Evolutionary conservation across 768 basidiomycete genomes (phyloP).

Genomic region (Nidularia sp.): DNA sequence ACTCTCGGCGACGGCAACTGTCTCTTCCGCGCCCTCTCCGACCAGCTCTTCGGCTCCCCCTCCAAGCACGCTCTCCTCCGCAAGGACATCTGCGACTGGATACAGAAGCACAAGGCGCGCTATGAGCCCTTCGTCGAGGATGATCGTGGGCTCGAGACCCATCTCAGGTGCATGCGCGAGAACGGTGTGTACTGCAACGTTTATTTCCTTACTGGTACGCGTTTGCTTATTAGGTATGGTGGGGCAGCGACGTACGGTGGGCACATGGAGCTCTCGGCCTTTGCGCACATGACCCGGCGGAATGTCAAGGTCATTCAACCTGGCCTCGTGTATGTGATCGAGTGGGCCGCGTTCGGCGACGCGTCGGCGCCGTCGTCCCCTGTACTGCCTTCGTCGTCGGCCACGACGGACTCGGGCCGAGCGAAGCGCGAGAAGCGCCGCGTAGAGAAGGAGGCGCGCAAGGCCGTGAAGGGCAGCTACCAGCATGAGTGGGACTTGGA

Average conservation of each 20-base stretch:
- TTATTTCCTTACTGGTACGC: not conserved
- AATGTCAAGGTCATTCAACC: constrained; percentile 94
- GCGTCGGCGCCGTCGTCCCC: constrained; percentile 7
- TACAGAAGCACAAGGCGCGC: constrained; percentile 59
- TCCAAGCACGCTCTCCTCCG: constrained; percentile 66
- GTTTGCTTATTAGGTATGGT: constrained; percentile 2
- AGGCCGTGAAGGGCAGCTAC: constrained; percentile 3
- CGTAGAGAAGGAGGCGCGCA: not conserved
- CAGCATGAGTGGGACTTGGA: too few relatives aligned
- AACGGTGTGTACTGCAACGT: constrained; percentile 43
- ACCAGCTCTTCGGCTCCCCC: constrained; percentile 80
- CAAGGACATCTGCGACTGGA: constrained; percentile 79
- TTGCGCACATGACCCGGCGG: constrained; percentile 72
- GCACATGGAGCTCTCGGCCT: constrained; percentile 90
- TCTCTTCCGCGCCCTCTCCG: constrained; percentile 85
- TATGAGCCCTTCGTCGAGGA: constrained; percentile 88
- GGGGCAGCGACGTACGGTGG: constrained; percentile 80
- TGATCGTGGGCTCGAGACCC: constrained; percentile 70
- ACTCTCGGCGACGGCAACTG: constrained; percentile 92
- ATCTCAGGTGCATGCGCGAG: constrained; percentile 76
- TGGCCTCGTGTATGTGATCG: constrained; percentile 85
- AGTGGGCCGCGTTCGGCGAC: constrained; percentile 66
- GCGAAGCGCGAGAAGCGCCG: constrained; percentile 1
- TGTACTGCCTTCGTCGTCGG: not conserved
- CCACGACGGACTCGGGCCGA: not conserved